These are phyloP conservation scores for Macadamia tetraphylla DNA, from an alignment of 164 flowering plant genomes.

Conservation along the genomic window DNA sequence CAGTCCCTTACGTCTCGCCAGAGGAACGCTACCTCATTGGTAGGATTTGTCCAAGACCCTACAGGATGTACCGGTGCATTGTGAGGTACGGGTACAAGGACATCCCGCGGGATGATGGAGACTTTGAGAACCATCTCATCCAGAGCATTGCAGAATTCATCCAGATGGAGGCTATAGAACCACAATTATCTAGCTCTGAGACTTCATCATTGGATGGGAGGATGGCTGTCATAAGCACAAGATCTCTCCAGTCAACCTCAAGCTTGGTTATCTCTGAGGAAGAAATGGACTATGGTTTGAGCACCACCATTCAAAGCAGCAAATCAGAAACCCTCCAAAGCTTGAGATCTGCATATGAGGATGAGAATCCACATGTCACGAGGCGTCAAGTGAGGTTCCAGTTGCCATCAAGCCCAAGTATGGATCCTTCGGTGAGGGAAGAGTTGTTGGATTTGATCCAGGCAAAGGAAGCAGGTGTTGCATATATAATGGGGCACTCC, in stretches of 20 bases:
- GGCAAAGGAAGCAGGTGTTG: conserved; percentile 22
- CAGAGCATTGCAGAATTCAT: neutral
- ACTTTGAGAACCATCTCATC: conserved; percentile 2
- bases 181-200: conserved; percentile 24
- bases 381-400: conserved; percentile 25
- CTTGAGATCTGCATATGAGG: conserved; percentile 32
- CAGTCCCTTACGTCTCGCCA: neutral
- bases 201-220: conserved; percentile 40
- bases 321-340: neutral
- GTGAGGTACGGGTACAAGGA: neutral
- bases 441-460: conserved; percentile 13
- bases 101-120: neutral
- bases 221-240: conserved; percentile 53
- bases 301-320: conserved; percentile 9
- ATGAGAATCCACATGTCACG: conserved; percentile 32
- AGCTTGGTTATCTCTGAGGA: conserved; percentile 26
- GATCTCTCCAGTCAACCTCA: conserved; percentile 23
- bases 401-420: conserved; percentile 30
- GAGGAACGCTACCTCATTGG: neutral
- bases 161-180: conserved; percentile 1
- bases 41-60: conserved; percentile 1
- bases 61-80: conserved; percentile 2
- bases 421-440: conserved; percentile 25
- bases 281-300: conserved; percentile 3
- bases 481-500: conserved; percentile 23